Conservation (phyloP, 805 yeast species). For the Debaryomyces prosopidis region DNA sequence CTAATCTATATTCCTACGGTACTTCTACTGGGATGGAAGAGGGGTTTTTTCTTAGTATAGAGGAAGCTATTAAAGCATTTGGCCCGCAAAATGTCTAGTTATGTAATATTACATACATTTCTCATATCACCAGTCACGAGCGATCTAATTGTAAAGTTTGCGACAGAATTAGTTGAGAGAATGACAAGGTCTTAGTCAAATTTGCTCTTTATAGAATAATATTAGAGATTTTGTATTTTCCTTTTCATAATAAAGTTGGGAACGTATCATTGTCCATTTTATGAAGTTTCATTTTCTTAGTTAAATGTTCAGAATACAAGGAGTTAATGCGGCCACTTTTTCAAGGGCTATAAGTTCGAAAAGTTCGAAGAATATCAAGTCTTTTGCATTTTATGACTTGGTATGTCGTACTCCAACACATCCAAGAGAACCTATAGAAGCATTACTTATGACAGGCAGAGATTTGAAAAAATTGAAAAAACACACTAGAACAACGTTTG, state of each 20-base stretch:
- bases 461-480: constrained; percentile 19
- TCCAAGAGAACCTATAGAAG: constrained; percentile 35
- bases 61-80: constrained; percentile 54
- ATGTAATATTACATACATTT: neutral
- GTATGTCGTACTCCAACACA: constrained; percentile 32
- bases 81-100: constrained; percentile 19
- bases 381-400: constrained; percentile 37
- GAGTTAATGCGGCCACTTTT: neutral
- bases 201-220: no score
- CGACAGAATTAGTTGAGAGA: neutral
- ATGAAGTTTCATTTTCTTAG: neutral
- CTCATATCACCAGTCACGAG: neutral
- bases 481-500: constrained; percentile 24
- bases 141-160: neutral
- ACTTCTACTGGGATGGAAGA: constrained; percentile 15
- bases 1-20: neutral
- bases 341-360: neutral
- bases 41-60: constrained; percentile 50
- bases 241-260: neutral
- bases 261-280: no score
- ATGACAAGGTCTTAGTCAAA: no score
- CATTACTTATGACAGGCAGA: constrained; percentile 21
- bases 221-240: no score
- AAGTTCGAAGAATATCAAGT: constrained; percentile 3
- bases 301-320: neutral